Evolutionary conservation across 2,329 filamentous ascomycete species (phyloP).

Genomic region (Pseudogymnoascus sp.): DNA sequence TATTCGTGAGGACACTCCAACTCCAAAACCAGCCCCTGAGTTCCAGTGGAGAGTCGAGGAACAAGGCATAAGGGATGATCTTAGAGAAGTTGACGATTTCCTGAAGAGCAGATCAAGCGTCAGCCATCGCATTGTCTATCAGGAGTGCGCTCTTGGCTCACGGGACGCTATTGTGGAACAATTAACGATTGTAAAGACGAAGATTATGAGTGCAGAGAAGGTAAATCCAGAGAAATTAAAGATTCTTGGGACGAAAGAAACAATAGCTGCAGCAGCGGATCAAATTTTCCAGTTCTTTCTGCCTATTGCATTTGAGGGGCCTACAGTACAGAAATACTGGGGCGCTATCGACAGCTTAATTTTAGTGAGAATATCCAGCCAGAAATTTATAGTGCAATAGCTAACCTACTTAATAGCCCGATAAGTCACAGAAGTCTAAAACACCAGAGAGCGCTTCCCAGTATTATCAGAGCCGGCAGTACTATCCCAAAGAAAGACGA

Average conservation of each 20-base stretch:
- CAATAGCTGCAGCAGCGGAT: slow-evolving; percentile 37
- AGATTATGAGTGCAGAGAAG: slow-evolving; percentile 9
- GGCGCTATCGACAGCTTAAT: slow-evolving; percentile 30
- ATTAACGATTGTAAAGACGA: slow-evolving; percentile 7
- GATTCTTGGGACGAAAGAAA: slow-evolving; percentile 27
- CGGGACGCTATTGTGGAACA: slow-evolving; percentile 12
- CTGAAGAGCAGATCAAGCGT: slow-evolving; percentile 15
- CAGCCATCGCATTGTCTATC: slow-evolving; percentile 17
- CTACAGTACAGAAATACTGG: slow-evolving; percentile 39
- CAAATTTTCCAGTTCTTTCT: slow-evolving; percentile 38
- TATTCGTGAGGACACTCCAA: neutral
- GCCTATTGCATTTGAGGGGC: slow-evolving; percentile 30
- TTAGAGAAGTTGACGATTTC: slow-evolving; percentile 19
- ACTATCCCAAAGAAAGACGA: neutral
- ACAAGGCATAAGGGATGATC: slow-evolving; percentile 12
- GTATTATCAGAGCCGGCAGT: neutral
- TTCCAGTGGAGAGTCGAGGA: slow-evolving; percentile 7
- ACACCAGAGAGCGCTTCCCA: neutral
- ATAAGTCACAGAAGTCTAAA: neutral
- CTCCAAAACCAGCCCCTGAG: slow-evolving; percentile 6
- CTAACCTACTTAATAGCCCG: neutral
- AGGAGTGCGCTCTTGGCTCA: slow-evolving; percentile 10
- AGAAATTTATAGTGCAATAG: neutral
- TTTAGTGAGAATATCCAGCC: neutral
- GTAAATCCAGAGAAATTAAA: slow-evolving; percentile 15